Base-by-base conservation (phyloP, 805 yeast genomes). In the Suhomyces xylopsoci region DNA sequence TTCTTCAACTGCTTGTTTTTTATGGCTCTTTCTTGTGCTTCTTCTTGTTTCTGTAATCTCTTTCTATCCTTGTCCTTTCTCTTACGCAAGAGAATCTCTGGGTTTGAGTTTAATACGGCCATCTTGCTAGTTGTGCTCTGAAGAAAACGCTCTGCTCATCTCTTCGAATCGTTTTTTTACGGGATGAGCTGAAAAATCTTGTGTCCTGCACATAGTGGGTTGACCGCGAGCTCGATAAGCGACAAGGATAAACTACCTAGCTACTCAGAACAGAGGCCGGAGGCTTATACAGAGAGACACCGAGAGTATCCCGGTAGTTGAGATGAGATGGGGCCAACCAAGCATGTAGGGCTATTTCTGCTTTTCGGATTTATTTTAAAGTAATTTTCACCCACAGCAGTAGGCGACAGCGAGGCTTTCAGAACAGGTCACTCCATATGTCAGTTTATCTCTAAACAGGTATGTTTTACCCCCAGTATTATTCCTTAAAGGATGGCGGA, bases 41-140 rank as follows among this genome's bases (percentile, higher is more conserved):
- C 78, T 58, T 85, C 88, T 67, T 87, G 93, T 64, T 85, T 88
- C 67, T 85, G 88, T 50, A 87, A 61, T 67, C 91, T 80, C 59
- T 84, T 75, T 67, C 87, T 77, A 67, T 88, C 93, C 54, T 86
- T 87, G 64, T 86, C 81, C 74, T 87, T 88, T 72, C 96, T 83
- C 75, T 88, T 88, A 64, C 84, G 83, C 56, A 88, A 78, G 60
- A 88, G 81, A 51, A 88, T 78, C 68, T 88, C 94, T 38, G 94
- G 93, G 64, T 85, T 87, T 24, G 87, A 78, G 65, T 85, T 82
- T 49, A 83, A 71, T 49, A 82, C 71, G 45, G 75, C 78, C 79
- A 76, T 74, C 38, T 48, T 55, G 54, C 40, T 51, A 52, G 26
- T 42, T 42, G 30, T 38, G 24, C 42, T 38, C 3, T 38, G 36